Base-by-base conservation (phyloP, 2,329 filamentous ascomycete species). In the Colletotrichum musae region DNA sequence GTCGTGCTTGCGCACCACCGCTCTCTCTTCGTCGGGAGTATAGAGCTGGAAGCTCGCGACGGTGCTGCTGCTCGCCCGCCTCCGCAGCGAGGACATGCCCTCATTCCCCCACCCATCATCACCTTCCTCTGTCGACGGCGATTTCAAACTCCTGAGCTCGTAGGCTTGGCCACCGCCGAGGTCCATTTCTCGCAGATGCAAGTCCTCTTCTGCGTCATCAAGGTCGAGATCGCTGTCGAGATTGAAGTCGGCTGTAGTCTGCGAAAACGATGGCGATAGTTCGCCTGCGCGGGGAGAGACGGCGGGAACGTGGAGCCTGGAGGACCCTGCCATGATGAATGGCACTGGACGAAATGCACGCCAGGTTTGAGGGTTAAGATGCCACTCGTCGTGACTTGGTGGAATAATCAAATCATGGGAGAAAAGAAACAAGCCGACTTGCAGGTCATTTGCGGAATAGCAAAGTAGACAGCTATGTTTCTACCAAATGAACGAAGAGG, bases 1-100 rank as follows among this genome's bases (percentile, higher is more conserved):
- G 78, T 97, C 94, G 73, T 97, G 89, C 81, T 93, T 94, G 75
- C 85, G 86, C 64, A 94, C 85, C 9, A 97, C 91, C 4, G 85
- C 83, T 24, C 79, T 82, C 77, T 97, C 94, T 78, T 98, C 94
- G 62, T 94, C 91, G 0, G 83, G 81, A 3, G 86, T 86, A 68
- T 87, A 88, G 21, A 81, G 75, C 75, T 80, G 77, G 67, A 78
- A 81, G 73, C 80, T 80, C 16, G 80, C 79, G 43, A 75, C 73
- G 16, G 80, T 79, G 71, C 77, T 77, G 28, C 59, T 72, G 67
- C 78, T 80, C 32, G 73, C 72, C 58, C 77, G 74, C 50, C 58
- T 62, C 41, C 45, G 50, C n/a, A 61, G 36, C 6, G 60, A 28
- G 4, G 28, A 73, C 61, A 43, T n/a, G 41, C 41, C 41, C 7